Evolutionary conservation across 441 rosid genomes (phyloP).

Genomic region (Gossypium lobatum): DNA sequence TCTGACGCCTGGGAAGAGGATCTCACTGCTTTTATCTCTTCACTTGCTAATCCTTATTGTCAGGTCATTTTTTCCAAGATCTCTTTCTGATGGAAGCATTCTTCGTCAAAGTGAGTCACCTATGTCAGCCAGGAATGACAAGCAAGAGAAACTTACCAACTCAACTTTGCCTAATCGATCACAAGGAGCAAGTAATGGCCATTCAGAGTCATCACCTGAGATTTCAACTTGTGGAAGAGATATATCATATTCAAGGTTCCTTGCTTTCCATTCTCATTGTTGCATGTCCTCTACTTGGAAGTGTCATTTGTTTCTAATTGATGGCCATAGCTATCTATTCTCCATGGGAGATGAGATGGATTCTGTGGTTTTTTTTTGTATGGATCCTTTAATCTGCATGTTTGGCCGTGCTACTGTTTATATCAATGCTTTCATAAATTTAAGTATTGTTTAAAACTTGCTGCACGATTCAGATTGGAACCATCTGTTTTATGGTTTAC

Average conservation of each 20-base stretch:
- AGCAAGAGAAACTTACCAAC: constrained; percentile 41
- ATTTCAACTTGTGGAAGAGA: constrained; percentile 67
- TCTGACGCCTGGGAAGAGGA: background rate
- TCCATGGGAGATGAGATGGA: constrained; percentile 8
- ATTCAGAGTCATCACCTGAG: constrained; percentile 74
- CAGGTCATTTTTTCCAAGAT: constrained; percentile 73
- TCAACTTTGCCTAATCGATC: constrained; percentile 38
- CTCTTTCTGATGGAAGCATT: constrained; percentile 86
- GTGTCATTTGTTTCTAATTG: background rate
- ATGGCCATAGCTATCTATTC: background rate
- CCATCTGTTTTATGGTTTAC: background rate
- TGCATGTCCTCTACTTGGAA: background rate
- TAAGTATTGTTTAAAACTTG: background rate
- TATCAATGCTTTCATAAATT: background rate
- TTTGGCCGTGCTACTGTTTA: constrained; percentile 1
- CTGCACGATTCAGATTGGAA: background rate
- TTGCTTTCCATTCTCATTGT: constrained; percentile 17
- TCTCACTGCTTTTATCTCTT: background rate
- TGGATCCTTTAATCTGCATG: background rate
- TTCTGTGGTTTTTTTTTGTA: background rate
- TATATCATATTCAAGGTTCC: constrained; percentile 62
- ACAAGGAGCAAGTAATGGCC: constrained; percentile 32
- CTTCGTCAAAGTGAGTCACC: constrained; percentile 46
- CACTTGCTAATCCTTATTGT: constrained; percentile 21
- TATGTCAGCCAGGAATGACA: constrained; percentile 39